Evolutionary conservation across 2,329 filamentous ascomycete genomes (phyloP).

Genomic region (Chalaropsis ovoidea): DNA sequence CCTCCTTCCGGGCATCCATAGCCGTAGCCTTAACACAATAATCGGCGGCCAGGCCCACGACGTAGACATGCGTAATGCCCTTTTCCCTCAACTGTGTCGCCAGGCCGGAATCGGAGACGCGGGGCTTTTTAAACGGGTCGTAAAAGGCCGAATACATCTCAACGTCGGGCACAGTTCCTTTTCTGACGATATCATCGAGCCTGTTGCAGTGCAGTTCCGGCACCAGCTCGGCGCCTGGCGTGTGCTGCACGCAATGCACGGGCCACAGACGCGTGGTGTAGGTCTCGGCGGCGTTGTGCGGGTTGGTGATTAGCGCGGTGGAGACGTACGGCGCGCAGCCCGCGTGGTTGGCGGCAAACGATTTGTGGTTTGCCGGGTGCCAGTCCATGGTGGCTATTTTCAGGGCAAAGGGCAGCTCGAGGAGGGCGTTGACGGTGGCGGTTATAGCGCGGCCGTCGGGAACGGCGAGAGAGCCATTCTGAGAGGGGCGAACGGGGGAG

Average conservation of each 20-base stretch:
- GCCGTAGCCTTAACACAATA: conserved; percentile 82
- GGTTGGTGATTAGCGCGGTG: conserved; percentile 54
- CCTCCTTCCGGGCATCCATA: conserved; percentile 62
- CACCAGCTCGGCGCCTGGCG: conserved; percentile 61
- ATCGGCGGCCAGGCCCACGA: conserved; percentile 78
- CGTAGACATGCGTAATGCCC: conserved; percentile 62
- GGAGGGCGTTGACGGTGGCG: conserved; percentile 61
- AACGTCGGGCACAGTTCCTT: conserved; percentile 61
- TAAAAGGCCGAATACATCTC: conserved; percentile 95
- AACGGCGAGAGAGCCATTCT: conserved; percentile 84
- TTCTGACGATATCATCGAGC: conserved; percentile 61
- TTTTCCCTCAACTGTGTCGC: conserved; percentile 45
- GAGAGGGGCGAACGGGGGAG: background rate
- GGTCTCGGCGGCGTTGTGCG: conserved; percentile 49
- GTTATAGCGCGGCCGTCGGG: conserved; percentile 59
- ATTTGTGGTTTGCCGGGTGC: conserved; percentile 74
- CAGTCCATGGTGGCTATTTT: conserved; percentile 87
- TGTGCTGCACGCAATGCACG: conserved; percentile 71
- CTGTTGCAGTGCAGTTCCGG: conserved; percentile 53
- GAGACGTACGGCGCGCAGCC: conserved; percentile 57
- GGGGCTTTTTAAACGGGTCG: conserved; percentile 59
- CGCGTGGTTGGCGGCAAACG: conserved; percentile 73
- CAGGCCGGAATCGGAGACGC: conserved; percentile 54
- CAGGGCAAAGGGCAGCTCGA: conserved; percentile 58
- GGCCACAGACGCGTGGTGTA: conserved; percentile 75